phyloP scores from a whole-genome alignment of 1,284 basidiomycete genomes.

The Ceratobasidium sp. region DNA sequence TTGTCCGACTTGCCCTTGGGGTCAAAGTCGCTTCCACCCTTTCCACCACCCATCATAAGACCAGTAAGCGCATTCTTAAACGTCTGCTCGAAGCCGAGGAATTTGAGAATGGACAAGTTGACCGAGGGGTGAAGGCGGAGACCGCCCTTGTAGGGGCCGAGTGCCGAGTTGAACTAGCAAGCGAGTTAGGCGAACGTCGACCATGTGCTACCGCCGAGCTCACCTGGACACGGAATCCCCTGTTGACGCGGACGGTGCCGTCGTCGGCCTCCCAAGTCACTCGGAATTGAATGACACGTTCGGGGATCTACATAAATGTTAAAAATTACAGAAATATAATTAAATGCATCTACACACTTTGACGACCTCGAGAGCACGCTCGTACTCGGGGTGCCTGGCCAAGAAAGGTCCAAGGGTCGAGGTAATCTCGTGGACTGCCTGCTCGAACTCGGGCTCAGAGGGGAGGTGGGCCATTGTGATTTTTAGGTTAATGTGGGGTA shows the following conservation, averaged over 20 bases:
- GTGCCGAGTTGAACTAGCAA: constrained; percentile 81
- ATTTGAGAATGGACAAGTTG: constrained; percentile 85
- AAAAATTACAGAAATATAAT: neutral
- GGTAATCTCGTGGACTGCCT: constrained; percentile 72
- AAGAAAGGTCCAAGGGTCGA: constrained; percentile 72
- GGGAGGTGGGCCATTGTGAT: constrained; percentile 43
- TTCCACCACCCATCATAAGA: constrained; percentile 69
- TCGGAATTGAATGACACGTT: constrained; percentile 79
- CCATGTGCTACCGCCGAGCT: neutral
- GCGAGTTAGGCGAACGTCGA: too few relatives aligned
- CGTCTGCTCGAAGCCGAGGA: constrained; percentile 83
- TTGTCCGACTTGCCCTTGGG: constrained; percentile 81
- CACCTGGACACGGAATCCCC: constrained; percentile 77
- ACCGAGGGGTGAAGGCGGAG: constrained; percentile 82
- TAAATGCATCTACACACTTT: constrained; percentile 44
- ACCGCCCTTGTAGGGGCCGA: constrained; percentile 85
- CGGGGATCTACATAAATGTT: constrained; percentile 61
- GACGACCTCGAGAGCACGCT: constrained; percentile 72
- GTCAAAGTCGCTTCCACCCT: constrained; percentile 78
- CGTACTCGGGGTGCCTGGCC: constrained; percentile 71
- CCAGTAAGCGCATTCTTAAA: constrained; percentile 87
- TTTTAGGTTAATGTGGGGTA: neutral
- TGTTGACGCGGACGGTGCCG: constrained; percentile 71
- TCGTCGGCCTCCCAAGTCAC: constrained; percentile 83
- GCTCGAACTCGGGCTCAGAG: constrained; percentile 62